These are phyloP conservation scores for Sphaerobolus stellatus DNA, from an alignment of 1,284 basidiomycete genomes.

Conservation along the genomic window DNA sequence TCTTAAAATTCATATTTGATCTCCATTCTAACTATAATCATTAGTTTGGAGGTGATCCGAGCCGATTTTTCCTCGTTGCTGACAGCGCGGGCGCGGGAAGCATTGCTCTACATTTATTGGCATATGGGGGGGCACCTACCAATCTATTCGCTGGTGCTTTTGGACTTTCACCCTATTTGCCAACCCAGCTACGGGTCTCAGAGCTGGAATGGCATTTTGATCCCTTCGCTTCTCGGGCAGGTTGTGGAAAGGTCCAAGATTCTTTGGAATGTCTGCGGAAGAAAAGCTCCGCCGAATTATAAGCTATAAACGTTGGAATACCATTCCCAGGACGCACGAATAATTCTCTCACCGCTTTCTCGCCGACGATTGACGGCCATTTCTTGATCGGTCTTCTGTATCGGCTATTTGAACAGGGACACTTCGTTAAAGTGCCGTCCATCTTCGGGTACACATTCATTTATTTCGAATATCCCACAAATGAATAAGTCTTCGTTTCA, in stretches of 20 bases:
- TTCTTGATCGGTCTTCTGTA: conserved; percentile 17
- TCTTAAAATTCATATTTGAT: background rate
- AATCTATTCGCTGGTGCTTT: conserved; percentile 21
- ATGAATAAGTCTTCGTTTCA: background rate
- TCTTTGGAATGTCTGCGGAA: conserved; percentile 11
- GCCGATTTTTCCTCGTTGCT: conserved; percentile 28
- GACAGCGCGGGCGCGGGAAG: conserved; percentile 13
- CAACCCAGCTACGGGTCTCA: conserved; percentile 17
- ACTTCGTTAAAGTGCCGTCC: conserved; percentile 20
- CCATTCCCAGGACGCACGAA: conserved; percentile 17
- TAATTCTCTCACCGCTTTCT: conserved; percentile 15
- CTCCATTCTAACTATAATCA: background rate
- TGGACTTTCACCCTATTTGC: conserved; percentile 21
- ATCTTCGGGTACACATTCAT: conserved; percentile 19
- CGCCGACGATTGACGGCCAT: conserved; percentile 19
- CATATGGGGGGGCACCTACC: conserved; percentile 12
- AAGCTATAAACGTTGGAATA: conserved; percentile 16
- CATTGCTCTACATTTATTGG: conserved; percentile 12
- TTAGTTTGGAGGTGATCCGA: conserved; percentile 31
- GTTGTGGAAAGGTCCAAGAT: conserved; percentile 12
- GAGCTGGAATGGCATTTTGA: conserved; percentile 22
- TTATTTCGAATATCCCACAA: background rate
- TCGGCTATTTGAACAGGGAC: conserved; percentile 16
- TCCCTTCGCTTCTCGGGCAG: conserved; percentile 15
- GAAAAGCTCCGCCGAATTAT: conserved; percentile 13